Base-by-base conservation (phyloP, 2,329 filamentous ascomycete species). In the Talaromyces sp. region DNA sequence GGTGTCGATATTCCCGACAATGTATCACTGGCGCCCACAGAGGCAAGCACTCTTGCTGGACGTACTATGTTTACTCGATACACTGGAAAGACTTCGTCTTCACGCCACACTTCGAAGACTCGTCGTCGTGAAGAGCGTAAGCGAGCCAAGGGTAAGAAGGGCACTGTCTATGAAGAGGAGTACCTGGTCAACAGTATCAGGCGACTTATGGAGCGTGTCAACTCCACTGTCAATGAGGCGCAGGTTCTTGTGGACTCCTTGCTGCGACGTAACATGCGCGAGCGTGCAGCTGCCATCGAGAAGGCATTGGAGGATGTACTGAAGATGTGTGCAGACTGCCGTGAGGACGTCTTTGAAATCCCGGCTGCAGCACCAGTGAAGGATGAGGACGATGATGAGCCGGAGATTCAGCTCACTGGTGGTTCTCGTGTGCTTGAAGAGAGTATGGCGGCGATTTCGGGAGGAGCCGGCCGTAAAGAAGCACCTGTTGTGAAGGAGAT, bases 91-190 rank as follows among this genome's bases (percentile, higher is more conserved):
- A 66, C 65, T 2, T 64, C 65, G 16, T 63, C 17, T 81, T 85
- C 2, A 45, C 83, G 91, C 11, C 88, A 88, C 53, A 96, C 91
- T 36, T 89, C 85, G 67, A 96, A 94, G 79, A 97, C 96, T 68
- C 86, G 91, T 47, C 82, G 88, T 20, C 82, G 91, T 17, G 94
- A 99, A 73, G 94, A 99, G 79, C 86, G 96, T 71, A 99, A 99
- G 82, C 86, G 93, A 14, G 94, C 94, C 0, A 81, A 91, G 7
- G 94, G 94, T 20, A 93, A 96, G 71, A 97, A 97, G 78, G 94
- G 94, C 10, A 96, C 90, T 14, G 90, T 99, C 4, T 99, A 99
- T 72, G 94, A 99, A 72, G 93, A 97, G 69, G 94, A 97, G 73
- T 99, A 99, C 71, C 83, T 99, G 4, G 87, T 96, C 53, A 94